These are phyloP conservation scores for Austroboletus festivus DNA, from an alignment of 768 basidiomycete genomes.

Conservation along the genomic window DNA sequence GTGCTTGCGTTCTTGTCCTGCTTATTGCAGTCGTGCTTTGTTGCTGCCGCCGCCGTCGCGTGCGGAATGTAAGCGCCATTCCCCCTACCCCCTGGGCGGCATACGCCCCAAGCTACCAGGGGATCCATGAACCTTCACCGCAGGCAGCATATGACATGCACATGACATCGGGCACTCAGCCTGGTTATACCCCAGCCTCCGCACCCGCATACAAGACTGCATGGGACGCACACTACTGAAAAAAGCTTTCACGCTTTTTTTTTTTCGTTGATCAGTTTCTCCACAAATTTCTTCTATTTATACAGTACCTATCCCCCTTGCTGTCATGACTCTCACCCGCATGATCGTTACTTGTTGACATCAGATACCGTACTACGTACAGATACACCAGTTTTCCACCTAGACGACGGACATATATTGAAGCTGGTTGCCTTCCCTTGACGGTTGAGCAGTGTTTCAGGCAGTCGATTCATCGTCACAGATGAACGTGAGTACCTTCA, in stretches of 20 bases:
- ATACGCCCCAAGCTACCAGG: conserved; percentile 15
- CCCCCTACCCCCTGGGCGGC: conserved; percentile 6
- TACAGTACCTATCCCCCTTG: neutral
- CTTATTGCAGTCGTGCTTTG: conserved; percentile 2
- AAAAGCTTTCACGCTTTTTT: neutral
- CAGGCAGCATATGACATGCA: conserved; percentile 29
- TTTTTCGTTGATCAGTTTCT: neutral
- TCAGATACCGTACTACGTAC: too few species aligned
- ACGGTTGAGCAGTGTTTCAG: too few species aligned
- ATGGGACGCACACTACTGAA: conserved; percentile 23
- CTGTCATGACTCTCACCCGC: too few species aligned
- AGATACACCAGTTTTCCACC: too few species aligned
- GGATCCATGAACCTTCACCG: conserved; percentile 26
- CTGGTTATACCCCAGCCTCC: conserved; percentile 12
- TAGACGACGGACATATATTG: too few species aligned
- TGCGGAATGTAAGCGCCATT: conserved; percentile 4
- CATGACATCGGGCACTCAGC: conserved; percentile 12
- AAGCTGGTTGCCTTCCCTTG: too few species aligned
- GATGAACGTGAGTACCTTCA: too few species aligned
- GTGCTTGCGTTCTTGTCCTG: conserved; percentile 4
- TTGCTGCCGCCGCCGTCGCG: conserved; percentile 13
- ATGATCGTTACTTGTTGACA: too few species aligned
- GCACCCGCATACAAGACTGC: conserved; percentile 22
- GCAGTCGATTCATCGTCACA: too few species aligned
- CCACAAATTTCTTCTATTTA: neutral